Conservation (phyloP, 495 filamentous ascomycete genomes). For the Cetradonia linearis region DNA sequence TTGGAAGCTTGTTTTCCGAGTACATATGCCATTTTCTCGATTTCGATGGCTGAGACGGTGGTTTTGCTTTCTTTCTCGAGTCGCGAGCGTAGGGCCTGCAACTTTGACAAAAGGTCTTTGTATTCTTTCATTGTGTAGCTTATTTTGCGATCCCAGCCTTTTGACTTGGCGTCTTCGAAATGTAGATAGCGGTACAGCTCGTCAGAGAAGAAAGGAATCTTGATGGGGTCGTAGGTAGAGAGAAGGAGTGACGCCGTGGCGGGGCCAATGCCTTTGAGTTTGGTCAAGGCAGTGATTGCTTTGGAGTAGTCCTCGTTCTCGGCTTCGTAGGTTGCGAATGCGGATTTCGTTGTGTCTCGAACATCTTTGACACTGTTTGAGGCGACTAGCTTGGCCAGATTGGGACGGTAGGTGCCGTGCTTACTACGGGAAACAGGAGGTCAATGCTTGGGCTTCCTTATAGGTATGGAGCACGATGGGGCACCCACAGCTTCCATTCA, state of each 20-base stretch:
- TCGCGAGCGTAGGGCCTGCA: slow-evolving; percentile 27
- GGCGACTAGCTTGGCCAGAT: slow-evolving; percentile 34
- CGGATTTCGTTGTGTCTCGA: slow-evolving; percentile 24
- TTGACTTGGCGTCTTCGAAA: slow-evolving; percentile 27
- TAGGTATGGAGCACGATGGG: not conserved
- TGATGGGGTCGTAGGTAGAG: slow-evolving; percentile 28
- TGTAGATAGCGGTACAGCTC: slow-evolving; percentile 40
- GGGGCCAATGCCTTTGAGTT: slow-evolving; percentile 41
- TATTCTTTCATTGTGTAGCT: slow-evolving; percentile 42
- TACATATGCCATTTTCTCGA: slow-evolving; percentile 52
- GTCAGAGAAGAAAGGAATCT: slow-evolving; percentile 43
- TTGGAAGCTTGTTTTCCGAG: slow-evolving; percentile 11
- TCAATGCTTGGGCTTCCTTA: not conserved
- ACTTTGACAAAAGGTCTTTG: slow-evolving; percentile 26
- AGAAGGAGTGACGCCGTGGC: slow-evolving; percentile 44
- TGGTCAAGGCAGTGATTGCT: slow-evolving; percentile 28
- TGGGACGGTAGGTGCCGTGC: slow-evolving; percentile 42
- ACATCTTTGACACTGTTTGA: slow-evolving; percentile 29
- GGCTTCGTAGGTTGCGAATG: slow-evolving; percentile 23
- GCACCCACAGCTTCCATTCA: slow-evolving; percentile 29
- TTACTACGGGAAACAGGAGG: slow-evolving; percentile 26
- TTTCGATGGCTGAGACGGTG: slow-evolving; percentile 44
- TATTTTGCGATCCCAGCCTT: slow-evolving; percentile 39
- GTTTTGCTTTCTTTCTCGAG: slow-evolving; percentile 22
- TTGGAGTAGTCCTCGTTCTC: slow-evolving; percentile 7